phyloP scores from a whole-genome alignment of 1,139 yeast genomes.

The Debaryomycetaceae sp. region DNA sequence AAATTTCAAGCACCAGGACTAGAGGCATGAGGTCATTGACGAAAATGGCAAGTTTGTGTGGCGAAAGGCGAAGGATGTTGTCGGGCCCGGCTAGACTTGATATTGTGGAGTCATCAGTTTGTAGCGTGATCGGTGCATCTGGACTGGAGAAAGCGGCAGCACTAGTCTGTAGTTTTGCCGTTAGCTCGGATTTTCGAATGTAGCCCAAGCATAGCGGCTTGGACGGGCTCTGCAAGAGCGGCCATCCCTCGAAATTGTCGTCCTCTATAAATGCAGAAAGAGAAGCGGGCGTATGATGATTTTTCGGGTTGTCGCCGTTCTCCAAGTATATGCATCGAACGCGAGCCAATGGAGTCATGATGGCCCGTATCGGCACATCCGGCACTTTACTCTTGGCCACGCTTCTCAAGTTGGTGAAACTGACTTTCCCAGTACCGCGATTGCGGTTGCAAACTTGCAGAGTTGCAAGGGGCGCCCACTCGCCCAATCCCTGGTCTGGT shows the following conservation, averaged over 20 bases:
- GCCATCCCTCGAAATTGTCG: conserved; percentile 36
- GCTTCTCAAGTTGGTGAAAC: conserved; percentile 22
- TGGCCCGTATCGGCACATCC: conserved; percentile 16
- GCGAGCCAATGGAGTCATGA: conserved; percentile 21
- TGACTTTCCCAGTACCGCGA: conserved; percentile 32
- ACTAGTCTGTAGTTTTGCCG: conserved; percentile 5
- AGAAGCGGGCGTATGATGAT: conserved; percentile 14
- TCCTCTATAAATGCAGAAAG: conserved; percentile 14
- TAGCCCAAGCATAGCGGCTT: conserved; percentile 27
- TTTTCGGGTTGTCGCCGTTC: neutral
- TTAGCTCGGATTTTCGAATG: conserved; percentile 19
- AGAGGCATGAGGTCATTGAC: conserved; percentile 25
- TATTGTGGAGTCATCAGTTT: conserved; percentile 1
- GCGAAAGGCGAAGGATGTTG: neutral
- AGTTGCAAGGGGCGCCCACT: conserved; percentile 1
- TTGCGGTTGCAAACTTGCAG: conserved; percentile 17
- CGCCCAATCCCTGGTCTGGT: neutral
- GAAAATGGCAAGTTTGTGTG: conserved; percentile 26
- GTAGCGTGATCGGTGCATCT: too few relatives aligned
- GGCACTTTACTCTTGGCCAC: conserved; percentile 22
- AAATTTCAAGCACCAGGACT: conserved; percentile 26
- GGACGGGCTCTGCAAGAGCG: conserved; percentile 17
- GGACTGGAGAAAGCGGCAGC: too few relatives aligned
- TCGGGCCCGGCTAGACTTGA: conserved; percentile 13
- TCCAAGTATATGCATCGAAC: neutral